Conservation (phyloP, 2,329 filamentous ascomycete species). For the Rhynchosporium secalis region DNA sequence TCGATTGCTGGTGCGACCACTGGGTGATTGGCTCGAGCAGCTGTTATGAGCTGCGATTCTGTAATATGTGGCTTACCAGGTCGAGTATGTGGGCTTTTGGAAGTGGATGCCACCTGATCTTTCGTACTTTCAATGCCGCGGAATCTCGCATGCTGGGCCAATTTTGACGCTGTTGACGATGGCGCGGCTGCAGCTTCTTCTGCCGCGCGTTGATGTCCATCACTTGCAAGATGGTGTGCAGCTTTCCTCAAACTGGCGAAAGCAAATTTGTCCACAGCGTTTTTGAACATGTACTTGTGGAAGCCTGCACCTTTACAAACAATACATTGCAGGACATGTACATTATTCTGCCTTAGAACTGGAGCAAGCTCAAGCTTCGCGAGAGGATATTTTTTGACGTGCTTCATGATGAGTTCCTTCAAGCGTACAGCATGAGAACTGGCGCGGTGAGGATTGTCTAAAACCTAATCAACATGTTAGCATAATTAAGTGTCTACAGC, state of each 20-base stretch:
- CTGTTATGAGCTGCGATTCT: background rate
- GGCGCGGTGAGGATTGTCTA: too few species aligned
- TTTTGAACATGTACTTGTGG: background rate
- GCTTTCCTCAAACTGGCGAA: background rate
- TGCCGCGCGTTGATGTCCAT: background rate
- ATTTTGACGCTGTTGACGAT: background rate
- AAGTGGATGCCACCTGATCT: background rate
- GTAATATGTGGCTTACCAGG: background rate
- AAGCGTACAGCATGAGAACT: background rate
- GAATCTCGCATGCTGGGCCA: too few species aligned
- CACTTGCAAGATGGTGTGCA: background rate
- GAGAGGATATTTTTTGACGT: background rate
- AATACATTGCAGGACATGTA: background rate
- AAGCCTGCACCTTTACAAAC: background rate
- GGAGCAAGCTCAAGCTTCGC: background rate
- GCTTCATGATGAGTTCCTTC: background rate
- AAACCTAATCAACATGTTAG: too few species aligned
- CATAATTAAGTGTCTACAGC: background rate
- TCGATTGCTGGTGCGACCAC: background rate
- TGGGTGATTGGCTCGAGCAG: background rate
- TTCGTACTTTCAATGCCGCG: background rate
- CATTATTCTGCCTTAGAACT: background rate
- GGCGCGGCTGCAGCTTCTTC: background rate
- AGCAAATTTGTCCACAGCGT: background rate
- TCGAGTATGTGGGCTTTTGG: background rate